Evolutionary conservation across 2,329 filamentous ascomycete species (phyloP).

Genomic region (Clonostachys sp.): DNA sequence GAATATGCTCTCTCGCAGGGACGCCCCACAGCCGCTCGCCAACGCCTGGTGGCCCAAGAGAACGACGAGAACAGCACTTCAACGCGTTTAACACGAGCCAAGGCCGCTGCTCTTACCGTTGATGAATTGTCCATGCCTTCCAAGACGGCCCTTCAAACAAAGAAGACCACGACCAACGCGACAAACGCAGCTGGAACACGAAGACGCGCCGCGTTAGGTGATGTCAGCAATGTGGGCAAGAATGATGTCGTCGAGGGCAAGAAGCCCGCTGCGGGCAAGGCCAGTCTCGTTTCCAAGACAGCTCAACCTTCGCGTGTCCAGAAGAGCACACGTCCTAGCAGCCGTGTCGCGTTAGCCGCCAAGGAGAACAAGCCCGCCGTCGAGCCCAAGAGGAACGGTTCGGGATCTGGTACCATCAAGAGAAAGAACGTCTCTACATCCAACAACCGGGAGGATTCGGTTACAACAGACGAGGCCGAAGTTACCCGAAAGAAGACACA

Average conservation of each 20-base stretch:
- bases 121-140: slow-evolving; percentile 54
- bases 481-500: slow-evolving; percentile 64
- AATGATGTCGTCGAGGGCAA: slow-evolving; percentile 67
- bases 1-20: too few species aligned
- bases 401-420: slow-evolving; percentile 69
- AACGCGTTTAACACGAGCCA: slow-evolving; percentile 87
- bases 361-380: slow-evolving; percentile 65
- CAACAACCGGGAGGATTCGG: slow-evolving; percentile 47
- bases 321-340: slow-evolving; percentile 58
- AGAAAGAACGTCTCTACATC: slow-evolving; percentile 53
- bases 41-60: slow-evolving; percentile 79
- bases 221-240: slow-evolving; percentile 94
- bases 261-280: slow-evolving; percentile 63
- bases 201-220: slow-evolving; percentile 82
- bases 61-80: slow-evolving; percentile 85
- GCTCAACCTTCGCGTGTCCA: slow-evolving; percentile 77
- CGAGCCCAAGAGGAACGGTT: slow-evolving; percentile 68
- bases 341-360: slow-evolving; percentile 56
- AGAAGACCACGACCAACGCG: slow-evolving; percentile 54
- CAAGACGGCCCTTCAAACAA: slow-evolving; percentile 65
- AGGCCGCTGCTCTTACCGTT: slow-evolving; percentile 70
- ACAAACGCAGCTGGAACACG: slow-evolving; percentile 46
- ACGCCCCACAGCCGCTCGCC: slow-evolving; percentile 32
- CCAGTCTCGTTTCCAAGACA: slow-evolving; percentile 72
- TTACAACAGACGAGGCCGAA: slow-evolving; percentile 57